Evolutionary conservation across 2,329 filamentous ascomycete species (phyloP).

Genomic region (Cladophialophora chaetospira): DNA sequence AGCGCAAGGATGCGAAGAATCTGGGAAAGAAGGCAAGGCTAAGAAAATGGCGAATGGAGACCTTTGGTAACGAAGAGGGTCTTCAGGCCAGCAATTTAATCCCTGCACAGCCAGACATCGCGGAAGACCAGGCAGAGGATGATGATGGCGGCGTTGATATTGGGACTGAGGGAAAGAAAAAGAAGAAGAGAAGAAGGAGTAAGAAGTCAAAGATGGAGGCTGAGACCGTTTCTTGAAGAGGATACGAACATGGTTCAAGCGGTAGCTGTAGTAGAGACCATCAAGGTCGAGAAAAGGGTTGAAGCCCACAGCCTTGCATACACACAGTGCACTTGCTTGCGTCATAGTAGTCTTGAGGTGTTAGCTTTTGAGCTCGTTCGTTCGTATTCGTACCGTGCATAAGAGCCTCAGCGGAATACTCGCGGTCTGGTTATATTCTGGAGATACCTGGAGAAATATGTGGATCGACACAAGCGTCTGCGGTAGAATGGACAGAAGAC

Average conservation of each 20-base stretch:
- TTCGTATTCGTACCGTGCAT: not conserved
- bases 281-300: too few relatives aligned
- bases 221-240: constrained; percentile 6
- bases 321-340: too few relatives aligned
- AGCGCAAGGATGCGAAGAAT: constrained; percentile 81
- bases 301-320: too few relatives aligned
- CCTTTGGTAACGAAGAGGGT: constrained; percentile 64
- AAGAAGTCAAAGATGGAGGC: constrained; percentile 32
- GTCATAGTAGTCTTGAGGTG: not conserved
- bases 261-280: too few relatives aligned
- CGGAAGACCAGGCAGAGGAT: constrained; percentile 27
- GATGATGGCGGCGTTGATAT: constrained; percentile 43
- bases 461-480: constrained; percentile 4
- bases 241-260: not conserved
- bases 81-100: constrained; percentile 29
- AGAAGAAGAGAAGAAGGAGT: constrained; percentile 50
- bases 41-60: constrained; percentile 77
- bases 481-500: constrained; percentile 7
- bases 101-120: constrained; percentile 27
- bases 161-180: constrained; percentile 45
- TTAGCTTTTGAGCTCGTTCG: not conserved
- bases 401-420: not conserved
- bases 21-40: constrained; percentile 91
- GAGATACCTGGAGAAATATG: constrained; percentile 4
- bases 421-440: not conserved